Percentiles rank a stretch among this genome's conserved stretches.
Evolutionary conservation across 306 rosid species (phyloP).

Genomic region (Albizia julibrissin): DNA sequence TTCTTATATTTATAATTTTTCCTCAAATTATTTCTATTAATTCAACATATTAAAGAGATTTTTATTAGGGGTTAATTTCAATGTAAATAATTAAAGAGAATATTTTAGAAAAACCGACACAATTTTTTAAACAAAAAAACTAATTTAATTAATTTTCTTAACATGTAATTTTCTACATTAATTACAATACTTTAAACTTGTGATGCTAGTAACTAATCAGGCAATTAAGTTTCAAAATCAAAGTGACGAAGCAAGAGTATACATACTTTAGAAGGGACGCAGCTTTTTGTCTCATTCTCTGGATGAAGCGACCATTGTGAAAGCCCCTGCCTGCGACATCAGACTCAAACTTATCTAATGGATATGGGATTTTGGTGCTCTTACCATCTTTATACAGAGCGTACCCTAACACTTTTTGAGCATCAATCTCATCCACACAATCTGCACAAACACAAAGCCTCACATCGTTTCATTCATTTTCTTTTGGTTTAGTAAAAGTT

Average conservation of each 20-base stretch:
- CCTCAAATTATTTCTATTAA: too few relatives aligned
- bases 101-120: too few relatives aligned
- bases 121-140: too few relatives aligned
- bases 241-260: background rate
- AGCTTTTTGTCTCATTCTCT: conserved; percentile 55
- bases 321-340: conserved; percentile 61
- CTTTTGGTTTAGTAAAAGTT: too few relatives aligned
- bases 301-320: conserved; percentile 64
- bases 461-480: background rate
- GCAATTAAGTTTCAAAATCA: background rate
- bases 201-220: background rate
- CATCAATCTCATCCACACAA: conserved; percentile 75
- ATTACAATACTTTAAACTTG: too few relatives aligned
- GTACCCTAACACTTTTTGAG: conserved; percentile 77
- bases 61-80: too few relatives aligned
- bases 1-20: too few relatives aligned
- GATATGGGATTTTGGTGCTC: conserved; percentile 48
- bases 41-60: too few relatives aligned
- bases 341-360: conserved; percentile 41
- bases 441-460: conserved; percentile 44
- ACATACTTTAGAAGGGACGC: conserved; percentile 48
- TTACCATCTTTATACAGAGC: conserved; percentile 67
- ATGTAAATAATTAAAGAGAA: too few relatives aligned
- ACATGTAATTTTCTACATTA: background rate
- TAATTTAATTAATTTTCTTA: too few relatives aligned